Percentiles rank a stretch among this genome's conserved stretches.
phyloP scores from a whole-genome alignment of 83 land plant species.

The Thuja plicata region DNA sequence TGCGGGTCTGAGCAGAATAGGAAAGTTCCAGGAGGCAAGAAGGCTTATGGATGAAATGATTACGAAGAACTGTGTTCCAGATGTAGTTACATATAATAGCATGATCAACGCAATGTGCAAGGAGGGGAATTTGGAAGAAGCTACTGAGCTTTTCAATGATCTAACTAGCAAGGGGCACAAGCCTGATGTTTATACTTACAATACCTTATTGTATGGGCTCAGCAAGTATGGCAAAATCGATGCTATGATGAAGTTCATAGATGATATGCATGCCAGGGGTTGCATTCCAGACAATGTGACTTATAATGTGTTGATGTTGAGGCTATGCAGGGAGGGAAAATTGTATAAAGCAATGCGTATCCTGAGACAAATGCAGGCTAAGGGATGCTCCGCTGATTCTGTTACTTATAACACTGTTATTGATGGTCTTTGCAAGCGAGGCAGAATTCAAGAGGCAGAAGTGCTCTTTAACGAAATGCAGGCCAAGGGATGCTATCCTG shows the following conservation, averaged over 20 bases:
- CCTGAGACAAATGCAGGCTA: slow-evolving; percentile 26
- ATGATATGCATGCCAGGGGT: slow-evolving; percentile 45
- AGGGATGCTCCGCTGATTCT: slow-evolving; percentile 30
- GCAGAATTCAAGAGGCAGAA: slow-evolving; percentile 63
- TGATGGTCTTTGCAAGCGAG: slow-evolving; percentile 59
- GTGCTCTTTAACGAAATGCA: slow-evolving; percentile 38
- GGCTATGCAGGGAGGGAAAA: slow-evolving; percentile 52
- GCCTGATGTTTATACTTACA: slow-evolving; percentile 52
- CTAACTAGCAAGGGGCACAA: slow-evolving; percentile 29
- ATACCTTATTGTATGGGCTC: slow-evolving; percentile 54
- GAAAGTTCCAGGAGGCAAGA: slow-evolving; percentile 32
- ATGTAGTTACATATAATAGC: slow-evolving; percentile 50
- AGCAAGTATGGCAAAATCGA: slow-evolving; percentile 44
- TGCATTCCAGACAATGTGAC: slow-evolving; percentile 60
- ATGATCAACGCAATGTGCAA: slow-evolving; percentile 44
- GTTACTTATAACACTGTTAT: slow-evolving; percentile 57
- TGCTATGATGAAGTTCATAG: slow-evolving; percentile 39
- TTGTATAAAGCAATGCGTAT: slow-evolving; percentile 44
- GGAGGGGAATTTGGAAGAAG: slow-evolving; percentile 39
- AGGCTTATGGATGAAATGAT: slow-evolving; percentile 32
- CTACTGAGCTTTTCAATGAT: slow-evolving; percentile 18
- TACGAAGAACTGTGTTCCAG: slow-evolving; percentile 38
- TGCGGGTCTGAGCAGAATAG: slow-evolving; percentile 32
- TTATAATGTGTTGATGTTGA: slow-evolving; percentile 55
- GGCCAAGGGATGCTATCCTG: slow-evolving; percentile 28